Evolutionary conservation across 768 basidiomycete genomes (phyloP), one percentile per base, ranked within the genome.

Genomic region (Rhodotorula diobovata): DNA sequence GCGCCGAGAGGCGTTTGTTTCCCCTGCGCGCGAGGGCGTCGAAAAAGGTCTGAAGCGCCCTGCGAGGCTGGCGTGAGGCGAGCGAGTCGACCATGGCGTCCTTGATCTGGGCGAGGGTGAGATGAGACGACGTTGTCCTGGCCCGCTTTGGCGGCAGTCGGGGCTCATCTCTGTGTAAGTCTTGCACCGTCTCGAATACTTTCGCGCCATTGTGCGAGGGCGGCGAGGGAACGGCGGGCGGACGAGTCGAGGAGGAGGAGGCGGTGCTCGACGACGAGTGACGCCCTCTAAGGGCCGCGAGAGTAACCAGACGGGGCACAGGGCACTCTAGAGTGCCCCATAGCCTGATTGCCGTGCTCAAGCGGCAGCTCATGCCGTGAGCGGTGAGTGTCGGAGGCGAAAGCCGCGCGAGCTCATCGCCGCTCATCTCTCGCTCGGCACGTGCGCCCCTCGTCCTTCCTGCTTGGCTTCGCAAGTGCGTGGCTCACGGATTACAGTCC

Each of bases 21-120:
- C 23, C 32, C 4, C 59, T 43, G 4, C 11, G 25, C 2, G 25
- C 14, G 28, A 70, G 50, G 43, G 54, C 34, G 1, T 41, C 28
- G 50, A 35, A 8, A 34, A 46, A 64, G 30, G 37, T 12, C 25
- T 37, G 43, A 28, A 71, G 39, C 12, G 70, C 70, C 25, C 18
- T 3, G 4, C 60, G 64, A 9, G 63, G 70, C 23, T 56, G 54
- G 16, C 16, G 34, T 8, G 32, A 16, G 20, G 12, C 23, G 34
- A 55, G 34, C 9, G 9, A 5, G n/a, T 53, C 51, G 51, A 53
- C 51, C n/a, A 53, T n/a, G 51, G n/a, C n/a, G n/a, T n/a, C 28
- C 14, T n/a, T n/a, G 51, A 53, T n/a, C 51, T 53, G 51, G 12
- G 51, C 28, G n/a, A 53, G 51, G 5, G 51, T 25, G 48, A 50